Conservation (phyloP, 371 early-diverging fungal genomes). For the Mucor lusitanicus region DNA sequence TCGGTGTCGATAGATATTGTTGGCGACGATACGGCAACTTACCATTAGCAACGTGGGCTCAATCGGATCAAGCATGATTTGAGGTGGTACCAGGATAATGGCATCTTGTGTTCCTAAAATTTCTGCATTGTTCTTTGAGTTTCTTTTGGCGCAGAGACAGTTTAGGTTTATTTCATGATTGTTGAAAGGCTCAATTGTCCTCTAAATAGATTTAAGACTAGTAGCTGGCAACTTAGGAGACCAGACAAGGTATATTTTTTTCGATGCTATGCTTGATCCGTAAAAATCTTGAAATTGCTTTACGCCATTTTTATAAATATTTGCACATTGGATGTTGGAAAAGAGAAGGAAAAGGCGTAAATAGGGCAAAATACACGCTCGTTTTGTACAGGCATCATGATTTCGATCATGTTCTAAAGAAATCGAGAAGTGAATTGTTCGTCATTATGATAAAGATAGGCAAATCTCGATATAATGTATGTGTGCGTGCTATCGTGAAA, state of each 20-base stretch:
- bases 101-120: neutral
- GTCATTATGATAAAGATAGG: neutral
- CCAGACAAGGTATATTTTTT: neutral
- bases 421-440: neutral
- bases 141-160: neutral
- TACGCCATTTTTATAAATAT: neutral
- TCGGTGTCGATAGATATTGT: neutral
- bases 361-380: neutral
- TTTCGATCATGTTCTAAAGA: neutral
- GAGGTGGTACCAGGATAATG: neutral
- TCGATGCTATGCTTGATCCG: neutral
- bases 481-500: neutral
- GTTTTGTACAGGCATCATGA: neutral
- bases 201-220: neutral
- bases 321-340: neutral
- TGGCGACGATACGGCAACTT: no score
- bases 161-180: neutral
- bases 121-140: neutral
- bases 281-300: neutral
- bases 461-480: neutral
- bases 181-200: neutral
- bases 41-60: neutral
- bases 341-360: neutral
- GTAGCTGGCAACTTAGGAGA: neutral
- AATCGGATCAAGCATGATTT: neutral